These are phyloP conservation scores for Penicillium italicum DNA, from an alignment of 2,329 filamentous ascomycete genomes.

Conservation along the genomic window DNA sequence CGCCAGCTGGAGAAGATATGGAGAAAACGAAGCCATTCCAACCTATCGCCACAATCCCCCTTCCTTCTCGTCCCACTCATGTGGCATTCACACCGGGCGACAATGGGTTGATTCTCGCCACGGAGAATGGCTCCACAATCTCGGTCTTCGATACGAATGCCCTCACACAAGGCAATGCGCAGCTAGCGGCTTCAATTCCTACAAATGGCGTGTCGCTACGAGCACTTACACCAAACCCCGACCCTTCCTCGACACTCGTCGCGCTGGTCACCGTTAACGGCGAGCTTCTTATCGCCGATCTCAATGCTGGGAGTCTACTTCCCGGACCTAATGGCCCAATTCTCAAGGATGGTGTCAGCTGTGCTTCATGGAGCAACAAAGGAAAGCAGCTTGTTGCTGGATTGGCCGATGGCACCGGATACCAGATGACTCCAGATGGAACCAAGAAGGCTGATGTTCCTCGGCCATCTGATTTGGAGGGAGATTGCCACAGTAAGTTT, in stretches of 20 bases:
- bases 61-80: constrained; percentile 77
- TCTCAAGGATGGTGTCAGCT: constrained; percentile 73
- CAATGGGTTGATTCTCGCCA: constrained; percentile 74
- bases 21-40: constrained; percentile 66
- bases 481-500: constrained; percentile 62
- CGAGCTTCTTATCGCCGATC: constrained; percentile 76
- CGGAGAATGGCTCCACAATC: constrained; percentile 75
- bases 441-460: constrained; percentile 74
- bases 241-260: constrained; percentile 62
- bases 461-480: constrained; percentile 64
- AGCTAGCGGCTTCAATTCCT: constrained; percentile 68
- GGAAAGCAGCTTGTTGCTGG: constrained; percentile 93
- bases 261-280: constrained; percentile 77
- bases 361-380: constrained; percentile 83
- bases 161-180: constrained; percentile 62
- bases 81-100: constrained; percentile 90
- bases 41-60: constrained; percentile 68
- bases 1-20: constrained; percentile 53
- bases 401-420: constrained; percentile 71
- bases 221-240: constrained; percentile 75
- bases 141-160: constrained; percentile 74
- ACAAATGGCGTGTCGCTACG: constrained; percentile 74
- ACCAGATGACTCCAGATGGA: constrained; percentile 81
- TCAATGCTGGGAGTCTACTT: constrained; percentile 62
- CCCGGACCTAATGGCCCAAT: constrained; percentile 59